Conservation (phyloP, 371 early-diverging fungal species). For the Zychaea mexicana region DNA sequence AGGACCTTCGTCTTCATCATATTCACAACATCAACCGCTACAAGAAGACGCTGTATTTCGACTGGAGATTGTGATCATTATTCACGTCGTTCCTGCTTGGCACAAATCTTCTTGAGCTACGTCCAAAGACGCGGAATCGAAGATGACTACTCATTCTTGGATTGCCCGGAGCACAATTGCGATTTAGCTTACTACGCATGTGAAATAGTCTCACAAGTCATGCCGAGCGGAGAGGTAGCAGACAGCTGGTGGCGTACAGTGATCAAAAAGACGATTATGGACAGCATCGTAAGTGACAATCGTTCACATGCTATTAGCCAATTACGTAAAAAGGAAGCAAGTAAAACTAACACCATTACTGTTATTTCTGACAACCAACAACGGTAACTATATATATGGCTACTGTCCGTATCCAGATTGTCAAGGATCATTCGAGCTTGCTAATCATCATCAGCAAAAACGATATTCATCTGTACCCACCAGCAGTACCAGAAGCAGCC, state of each 20-base stretch:
- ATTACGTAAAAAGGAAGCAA: not conserved
- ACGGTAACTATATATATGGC: too few relatives aligned
- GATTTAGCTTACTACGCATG: not conserved
- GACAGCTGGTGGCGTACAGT: conserved; percentile 11
- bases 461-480: not conserved
- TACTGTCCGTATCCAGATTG: conserved; percentile 13
- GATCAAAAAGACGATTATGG: conserved; percentile 9
- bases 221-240: not conserved
- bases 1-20: too few relatives aligned
- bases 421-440: not conserved
- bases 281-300: conserved; percentile 1
- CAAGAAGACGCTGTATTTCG: too few relatives aligned
- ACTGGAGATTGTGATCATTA: not conserved
- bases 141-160: not conserved
- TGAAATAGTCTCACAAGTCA: not conserved
- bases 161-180: not conserved
- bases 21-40: too few relatives aligned
- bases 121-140: not conserved
- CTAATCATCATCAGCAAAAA: not conserved
- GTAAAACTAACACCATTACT: too few relatives aligned
- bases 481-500: too few relatives aligned
- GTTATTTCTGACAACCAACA: too few relatives aligned
- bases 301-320: not conserved
- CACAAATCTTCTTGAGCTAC: not conserved
- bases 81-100: not conserved